Conservation (phyloP, 176 grass and related monocot genomes). For the Eragrostis nindensis region DNA sequence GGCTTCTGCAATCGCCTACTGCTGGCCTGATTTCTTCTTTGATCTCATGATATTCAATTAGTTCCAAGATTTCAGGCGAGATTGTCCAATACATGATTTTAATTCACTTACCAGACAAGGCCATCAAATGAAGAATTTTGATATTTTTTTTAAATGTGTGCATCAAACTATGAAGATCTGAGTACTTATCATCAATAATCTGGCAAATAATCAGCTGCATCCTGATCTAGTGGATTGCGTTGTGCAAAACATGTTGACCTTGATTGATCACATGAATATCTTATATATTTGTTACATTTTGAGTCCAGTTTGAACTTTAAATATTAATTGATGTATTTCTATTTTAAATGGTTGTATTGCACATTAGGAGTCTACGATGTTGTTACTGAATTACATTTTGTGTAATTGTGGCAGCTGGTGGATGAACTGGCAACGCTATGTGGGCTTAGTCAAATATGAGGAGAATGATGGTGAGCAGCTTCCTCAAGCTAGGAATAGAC, state of each 20-base stretch:
- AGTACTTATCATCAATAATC: not conserved
- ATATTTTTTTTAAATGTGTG: not conserved
- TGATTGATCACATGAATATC: conserved; percentile 9
- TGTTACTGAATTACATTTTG: not conserved
- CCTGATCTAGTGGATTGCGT: not conserved
- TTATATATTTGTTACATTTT: conserved; percentile 9
- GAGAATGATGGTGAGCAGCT: conserved; percentile 45
- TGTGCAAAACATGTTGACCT: not conserved
- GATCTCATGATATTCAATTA: not conserved
- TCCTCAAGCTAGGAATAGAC: conserved; percentile 51
- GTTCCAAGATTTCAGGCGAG: not conserved
- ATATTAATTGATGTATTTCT: not conserved
- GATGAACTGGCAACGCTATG: conserved; percentile 80
- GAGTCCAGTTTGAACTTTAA: conserved; percentile 14
- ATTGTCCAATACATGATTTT: conserved; percentile 1
- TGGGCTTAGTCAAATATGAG: conserved; percentile 46
- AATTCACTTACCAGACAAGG: not conserved
- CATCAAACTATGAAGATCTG: not conserved
- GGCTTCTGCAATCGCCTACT: not conserved
- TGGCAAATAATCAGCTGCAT: conserved; percentile 14
- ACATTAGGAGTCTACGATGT: not conserved
- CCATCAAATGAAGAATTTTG: not conserved
- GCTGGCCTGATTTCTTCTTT: not conserved
- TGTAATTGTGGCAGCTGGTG: conserved; percentile 81
- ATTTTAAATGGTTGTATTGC: not conserved